A percentile compares a stretch with the other conserved stretches of the same genome.
These are phyloP conservation scores for Inga oerstediana DNA, from an alignment of 306 rosid species.

Conservation along the genomic window DNA sequence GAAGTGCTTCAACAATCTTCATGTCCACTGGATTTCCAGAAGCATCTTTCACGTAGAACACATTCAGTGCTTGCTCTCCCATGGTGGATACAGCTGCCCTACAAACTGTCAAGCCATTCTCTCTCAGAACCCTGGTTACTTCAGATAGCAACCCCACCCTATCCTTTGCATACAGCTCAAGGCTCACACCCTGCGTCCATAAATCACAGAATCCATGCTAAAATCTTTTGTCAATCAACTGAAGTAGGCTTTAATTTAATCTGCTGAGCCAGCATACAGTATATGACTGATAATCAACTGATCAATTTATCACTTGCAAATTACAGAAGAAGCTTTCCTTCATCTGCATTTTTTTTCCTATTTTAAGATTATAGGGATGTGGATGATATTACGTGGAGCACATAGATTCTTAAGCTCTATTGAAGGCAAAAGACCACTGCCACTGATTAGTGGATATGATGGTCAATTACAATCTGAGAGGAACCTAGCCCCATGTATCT, in stretches of 20 bases:
- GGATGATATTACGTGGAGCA: slow-evolving; percentile 49
- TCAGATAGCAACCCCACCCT: slow-evolving; percentile 76
- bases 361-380: slow-evolving; percentile 32
- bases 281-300: neutral
- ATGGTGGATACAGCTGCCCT: slow-evolving; percentile 70
- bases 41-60: slow-evolving; percentile 62
- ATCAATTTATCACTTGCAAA: neutral
- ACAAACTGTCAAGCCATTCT: slow-evolving; percentile 66
- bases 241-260: neutral
- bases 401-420: slow-evolving; percentile 52
- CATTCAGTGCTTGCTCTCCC: slow-evolving; percentile 59
- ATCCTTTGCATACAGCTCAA: slow-evolving; percentile 76
- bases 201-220: slow-evolving; percentile 34
- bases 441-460: slow-evolving; percentile 42
- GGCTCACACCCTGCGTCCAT: slow-evolving; percentile 66
- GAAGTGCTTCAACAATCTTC: slow-evolving; percentile 50
- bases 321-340: slow-evolving; percentile 1
- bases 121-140: slow-evolving; percentile 74
- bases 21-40: slow-evolving; percentile 58
- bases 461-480: slow-evolving; percentile 50
- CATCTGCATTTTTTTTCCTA: neutral
- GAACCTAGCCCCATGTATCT: slow-evolving; percentile 41
- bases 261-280: neutral
- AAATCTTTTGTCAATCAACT: neutral
- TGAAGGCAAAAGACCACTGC: slow-evolving; percentile 49